Percentiles rank a stretch among this genome's conserved stretches.
Evolutionary conservation across 768 basidiomycete genomes (phyloP).

Genomic region (Leccinum sublutescens): DNA sequence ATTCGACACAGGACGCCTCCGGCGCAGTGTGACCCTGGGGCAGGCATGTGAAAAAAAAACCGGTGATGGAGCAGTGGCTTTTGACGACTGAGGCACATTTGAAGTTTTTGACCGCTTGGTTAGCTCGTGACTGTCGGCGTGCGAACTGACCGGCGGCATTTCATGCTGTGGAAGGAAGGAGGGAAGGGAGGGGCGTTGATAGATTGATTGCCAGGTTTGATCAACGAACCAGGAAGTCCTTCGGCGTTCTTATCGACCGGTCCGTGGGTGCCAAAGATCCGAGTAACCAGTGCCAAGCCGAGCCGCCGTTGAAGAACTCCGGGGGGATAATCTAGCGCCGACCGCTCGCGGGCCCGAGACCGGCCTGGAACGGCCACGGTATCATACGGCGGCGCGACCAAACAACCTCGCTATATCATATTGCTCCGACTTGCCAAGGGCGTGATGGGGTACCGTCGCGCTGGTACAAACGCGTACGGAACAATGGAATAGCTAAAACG

Average conservation of each 20-base stretch:
- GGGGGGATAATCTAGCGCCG: background rate
- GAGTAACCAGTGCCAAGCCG: background rate
- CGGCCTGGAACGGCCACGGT: background rate
- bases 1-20: background rate
- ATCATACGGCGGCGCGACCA: background rate
- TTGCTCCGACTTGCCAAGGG: background rate
- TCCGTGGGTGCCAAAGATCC: background rate
- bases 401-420: background rate
- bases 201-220: conserved; percentile 2
- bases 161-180: background rate
- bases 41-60: conserved; percentile 2
- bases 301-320: background rate
- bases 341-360: background rate
- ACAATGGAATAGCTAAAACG: conserved; percentile 10
- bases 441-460: conserved; percentile 1
- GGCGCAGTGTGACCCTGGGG: conserved; percentile 6
- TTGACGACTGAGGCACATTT: conserved; percentile 5
- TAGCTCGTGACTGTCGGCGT: conserved; percentile 6
- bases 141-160: conserved; percentile 13
- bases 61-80: background rate
- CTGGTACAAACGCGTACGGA: background rate
- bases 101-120: conserved; percentile 3
- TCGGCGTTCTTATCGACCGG: conserved; percentile 2
- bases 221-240: background rate
- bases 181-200: background rate